Evolutionary conservation across 2,329 filamentous ascomycete genomes (phyloP), one percentile per base, ranked within the genome.

Genomic region (Monosporascus sp.): DNA sequence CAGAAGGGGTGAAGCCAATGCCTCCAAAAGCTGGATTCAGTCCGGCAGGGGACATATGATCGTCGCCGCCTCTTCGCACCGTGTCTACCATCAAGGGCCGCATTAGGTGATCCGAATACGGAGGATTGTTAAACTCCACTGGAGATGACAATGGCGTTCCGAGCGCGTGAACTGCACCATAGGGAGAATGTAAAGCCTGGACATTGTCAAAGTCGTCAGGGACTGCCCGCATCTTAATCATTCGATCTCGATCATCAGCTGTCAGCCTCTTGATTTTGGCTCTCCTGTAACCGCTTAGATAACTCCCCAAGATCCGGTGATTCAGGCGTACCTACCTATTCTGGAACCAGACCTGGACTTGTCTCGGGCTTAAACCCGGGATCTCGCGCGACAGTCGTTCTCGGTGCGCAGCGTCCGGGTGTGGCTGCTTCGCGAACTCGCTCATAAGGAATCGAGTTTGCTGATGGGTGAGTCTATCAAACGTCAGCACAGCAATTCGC

Each of bases 291-390:
- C 44, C 22, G 20, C 53, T 67, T 59, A 67, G 62, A 45, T 27
- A 45, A 31, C 17, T 49, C 50, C 24, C 66, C 45, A 63, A 61
- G 52, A 56, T 20, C 24, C 6, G 48, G 20, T 22, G 22, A 18
- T 37, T 8, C 50, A 41, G n/a, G 42, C 18, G 45, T 41, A 65
- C 79, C 62, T 80, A 96, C 92, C 92, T 84, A 72, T 97, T 97
- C 72, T 97, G 92, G 72, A 97, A 97, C 93, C 92, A 97, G 48
- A 97, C 92, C 70, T 97, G 92, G 24, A 97, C 93, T 68, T 97
- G 92, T 56, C 92, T 84, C 38, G 92, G 90, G 63, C 89, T 96
- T 48, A 97, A 74, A 1, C 92, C 93, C 34, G 93, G 92, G 46
- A 97, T 97, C 68, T 97, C 90, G 57, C 88, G 79, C 4, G 92